These are phyloP conservation scores for Inga oerstediana DNA, from an alignment of 306 rosid genomes.

Conservation along the genomic window DNA sequence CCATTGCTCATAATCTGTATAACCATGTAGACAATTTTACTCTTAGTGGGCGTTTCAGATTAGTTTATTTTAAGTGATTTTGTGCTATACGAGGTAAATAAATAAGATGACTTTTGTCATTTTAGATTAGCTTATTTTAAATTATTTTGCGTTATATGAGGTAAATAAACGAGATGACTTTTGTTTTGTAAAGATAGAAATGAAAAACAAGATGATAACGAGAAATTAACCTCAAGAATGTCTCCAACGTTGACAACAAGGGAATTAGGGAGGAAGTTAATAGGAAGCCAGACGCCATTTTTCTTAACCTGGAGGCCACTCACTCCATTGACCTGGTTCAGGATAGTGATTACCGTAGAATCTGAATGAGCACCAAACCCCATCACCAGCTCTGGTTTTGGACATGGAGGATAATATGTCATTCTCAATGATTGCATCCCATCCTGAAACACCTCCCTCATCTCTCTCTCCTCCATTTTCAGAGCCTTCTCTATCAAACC, in stretches of 20 bases:
- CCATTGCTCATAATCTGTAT: conserved; percentile 71
- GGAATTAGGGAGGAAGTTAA: conserved; percentile 38
- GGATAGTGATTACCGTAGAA: conserved; percentile 54
- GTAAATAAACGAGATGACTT: no score
- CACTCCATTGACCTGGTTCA: conserved; percentile 62
- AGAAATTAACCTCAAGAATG: conserved; percentile 52
- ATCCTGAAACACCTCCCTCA: conserved; percentile 49
- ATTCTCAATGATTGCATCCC: conserved; percentile 67
- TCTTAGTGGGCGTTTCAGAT: background rate
- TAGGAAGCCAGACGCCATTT: conserved; percentile 67
- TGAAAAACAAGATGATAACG: background rate
- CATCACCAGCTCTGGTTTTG: conserved; percentile 58
- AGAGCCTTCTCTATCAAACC: conserved; percentile 45
- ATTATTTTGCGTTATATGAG: no score
- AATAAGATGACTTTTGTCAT: no score
- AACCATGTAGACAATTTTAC: background rate
- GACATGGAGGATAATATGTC: conserved; percentile 72
- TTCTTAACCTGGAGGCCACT: conserved; percentile 65
- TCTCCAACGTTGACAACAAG: conserved; percentile 70
- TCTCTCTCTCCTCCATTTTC: conserved; percentile 43
- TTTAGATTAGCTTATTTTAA: no score
- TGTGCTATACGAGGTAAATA: no score
- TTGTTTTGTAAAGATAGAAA: no score
- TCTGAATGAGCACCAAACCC: conserved; percentile 72
- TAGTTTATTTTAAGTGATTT: no score